Evolutionary conservation across 148 eudicot species (phyloP), one percentile per base, ranked within the genome.

Genomic region (Amaranthus palmeri): DNA sequence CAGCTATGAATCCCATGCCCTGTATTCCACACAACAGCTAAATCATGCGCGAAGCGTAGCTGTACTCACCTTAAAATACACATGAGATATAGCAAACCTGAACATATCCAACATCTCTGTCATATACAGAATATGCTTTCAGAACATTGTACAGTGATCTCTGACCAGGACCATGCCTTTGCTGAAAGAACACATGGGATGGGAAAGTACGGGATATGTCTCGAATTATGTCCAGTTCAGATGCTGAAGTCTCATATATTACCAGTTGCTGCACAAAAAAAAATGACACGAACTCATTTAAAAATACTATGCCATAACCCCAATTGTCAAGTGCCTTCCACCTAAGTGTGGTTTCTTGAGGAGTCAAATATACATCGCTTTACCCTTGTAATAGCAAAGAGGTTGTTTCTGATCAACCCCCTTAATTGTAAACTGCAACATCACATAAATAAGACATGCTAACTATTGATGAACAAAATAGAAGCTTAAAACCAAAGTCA

Each of bases 1-100:
- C 98, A 74, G 93, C 92, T 56, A 96, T 86, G 78, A 92, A 96
- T 53, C 99, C 99, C 99, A 96, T 96, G 41, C 99, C 99, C 99
- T 96, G 88, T 74, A 80, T 67, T 57, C 54, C 54, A 80, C 56
- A 68, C 4, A 25, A 64, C 46, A 56, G 64, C 64, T 44, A 52
- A 42, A 72, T 53, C 44, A 66, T 12, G 67, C 40, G 36, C 40
- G 36, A 13, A 47, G 18, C 57, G 17, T 61, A 74, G 4, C 69
- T 59, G 72, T 72, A 65, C 10, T 53, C 56, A 63, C n/a, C 7
- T 46, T 10, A 18, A 58, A 45, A 17, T 55, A 54, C 10, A 61
- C 44, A 60, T 48, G 60, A 47, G 58, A 75, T 11, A 54, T 52
- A 55, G 66, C 70, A 73, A 79, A 96, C 97, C 99, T 96, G 99